phyloP scores from a whole-genome alignment of 345 rosid genomes.

The Melastoma malabathricum region DNA sequence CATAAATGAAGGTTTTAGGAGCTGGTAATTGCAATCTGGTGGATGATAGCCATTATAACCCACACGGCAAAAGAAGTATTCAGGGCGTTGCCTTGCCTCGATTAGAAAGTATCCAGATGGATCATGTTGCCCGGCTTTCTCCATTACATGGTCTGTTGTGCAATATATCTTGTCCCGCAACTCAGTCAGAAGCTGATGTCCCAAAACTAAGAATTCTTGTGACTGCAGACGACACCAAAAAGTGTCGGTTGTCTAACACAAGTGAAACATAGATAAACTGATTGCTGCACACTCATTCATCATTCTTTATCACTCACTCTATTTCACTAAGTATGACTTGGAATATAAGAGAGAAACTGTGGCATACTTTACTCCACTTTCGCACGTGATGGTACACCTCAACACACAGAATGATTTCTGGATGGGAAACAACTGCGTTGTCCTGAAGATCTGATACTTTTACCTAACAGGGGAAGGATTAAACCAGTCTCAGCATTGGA shows the following conservation, averaged over 20 bases:
- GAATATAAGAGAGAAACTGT: not conserved
- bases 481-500: not conserved
- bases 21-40: too few relatives aligned
- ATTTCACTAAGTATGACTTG: not conserved
- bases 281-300: too few relatives aligned
- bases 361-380: conserved; percentile 39
- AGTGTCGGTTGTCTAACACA: too few relatives aligned
- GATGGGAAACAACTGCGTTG: conserved; percentile 20
- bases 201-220: conserved; percentile 80
- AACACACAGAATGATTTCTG: conserved; percentile 58
- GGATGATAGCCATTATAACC: too few relatives aligned
- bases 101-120: conserved; percentile 87
- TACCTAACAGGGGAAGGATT: conserved; percentile 12
- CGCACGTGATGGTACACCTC: conserved; percentile 47
- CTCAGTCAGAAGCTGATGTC: conserved; percentile 54
- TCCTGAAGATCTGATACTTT: conserved; percentile 31
- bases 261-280: too few relatives aligned
- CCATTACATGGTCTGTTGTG: conserved; percentile 60
- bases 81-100: conserved; percentile 34
- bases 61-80: too few relatives aligned
- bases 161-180: conserved; percentile 74
- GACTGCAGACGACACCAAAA: conserved; percentile 22
- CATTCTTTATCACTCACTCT: too few relatives aligned
- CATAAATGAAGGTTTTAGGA: conserved; percentile 2
- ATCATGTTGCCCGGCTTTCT: conserved; percentile 48